Conservation (phyloP, 2,329 filamentous ascomycete species). For the Alternaria solani region DNA sequence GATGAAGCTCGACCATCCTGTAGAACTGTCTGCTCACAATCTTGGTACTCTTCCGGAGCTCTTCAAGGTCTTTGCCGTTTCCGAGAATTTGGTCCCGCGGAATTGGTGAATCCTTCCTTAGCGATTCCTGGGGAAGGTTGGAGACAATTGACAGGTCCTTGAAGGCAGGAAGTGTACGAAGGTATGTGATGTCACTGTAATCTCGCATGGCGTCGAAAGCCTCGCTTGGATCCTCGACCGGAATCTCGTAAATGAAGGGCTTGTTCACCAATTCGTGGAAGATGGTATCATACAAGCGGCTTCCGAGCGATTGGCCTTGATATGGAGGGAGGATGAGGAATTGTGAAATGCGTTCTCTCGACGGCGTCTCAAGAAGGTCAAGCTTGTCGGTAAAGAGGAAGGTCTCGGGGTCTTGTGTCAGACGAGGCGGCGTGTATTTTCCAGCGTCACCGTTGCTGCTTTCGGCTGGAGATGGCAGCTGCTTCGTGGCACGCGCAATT, state of each 20-base stretch:
- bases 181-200: constrained; percentile 72
- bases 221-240: constrained; percentile 93
- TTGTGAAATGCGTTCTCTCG: constrained; percentile 86
- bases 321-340: constrained; percentile 91
- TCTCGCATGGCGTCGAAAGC: constrained; percentile 83
- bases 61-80: constrained; percentile 60
- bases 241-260: constrained; percentile 78
- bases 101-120: constrained; percentile 62
- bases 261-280: constrained; percentile 74
- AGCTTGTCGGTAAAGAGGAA: constrained; percentile 41
- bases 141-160: constrained; percentile 61
- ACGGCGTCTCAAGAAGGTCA: constrained; percentile 69
- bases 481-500: constrained; percentile 48
- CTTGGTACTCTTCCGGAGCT: constrained; percentile 69
- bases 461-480: constrained; percentile 42
- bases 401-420: constrained; percentile 41
- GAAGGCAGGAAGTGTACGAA: constrained; percentile 68
- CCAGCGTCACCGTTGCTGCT: constrained; percentile 50
- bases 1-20: constrained; percentile 78
- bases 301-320: constrained; percentile 80
- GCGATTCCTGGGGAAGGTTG: constrained; percentile 57
- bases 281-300: constrained; percentile 81
- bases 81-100: constrained; percentile 65
- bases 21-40: constrained; percentile 80
- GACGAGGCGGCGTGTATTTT: constrained; percentile 43